Evolutionary conservation across 371 early-diverging fungal genomes (phyloP), one percentile per base, ranked within the genome.

Genomic region (Capniomyces stellatus): DNA sequence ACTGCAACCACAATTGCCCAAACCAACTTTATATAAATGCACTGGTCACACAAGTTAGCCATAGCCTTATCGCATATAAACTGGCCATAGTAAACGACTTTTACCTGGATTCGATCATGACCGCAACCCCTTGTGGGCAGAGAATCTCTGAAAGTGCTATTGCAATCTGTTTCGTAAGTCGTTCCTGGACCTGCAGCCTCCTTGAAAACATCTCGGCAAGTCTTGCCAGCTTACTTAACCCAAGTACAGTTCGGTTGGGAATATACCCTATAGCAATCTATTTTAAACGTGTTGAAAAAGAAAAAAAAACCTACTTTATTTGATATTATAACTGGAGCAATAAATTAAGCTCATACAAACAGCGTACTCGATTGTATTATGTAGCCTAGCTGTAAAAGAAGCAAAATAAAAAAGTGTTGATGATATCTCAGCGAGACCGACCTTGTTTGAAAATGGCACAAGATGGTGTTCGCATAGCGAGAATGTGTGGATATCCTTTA

Each of bases 381-480:
- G n/a, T n/a, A n/a, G n/a, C n/a, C n/a, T n/a, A n/a, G n/a, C n/a
- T n/a, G n/a, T n/a, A n/a, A n/a, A n/a, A n/a, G n/a, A n/a, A n/a
- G n/a, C n/a, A n/a, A n/a, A n/a, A n/a, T n/a, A n/a, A n/a, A n/a
- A n/a, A n/a, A n/a, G n/a, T n/a, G n/a, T n/a, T n/a, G n/a, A n/a
- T n/a, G n/a, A n/a, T n/a, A n/a, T n/a, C n/a, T n/a, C n/a, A n/a
- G n/a, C 15, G n/a, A 40, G 13, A 13, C 12, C 41, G 64, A 83
- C 89, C 76, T 89, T 95, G 56, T 96, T 96, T 54, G 81, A 79
- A 59, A 98, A 94, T 2, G 98, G 98, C 0, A 98, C 96, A 79
- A 96, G 76, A 60, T 98, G 98, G 69, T 98, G 98, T 68, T 98
- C 98, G 69, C 98, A 98, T 52, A 96, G 69, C 15, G 92, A 90